Base-by-base conservation (phyloP, 2,329 filamentous ascomycete species). In the Microcera coccophila region DNA sequence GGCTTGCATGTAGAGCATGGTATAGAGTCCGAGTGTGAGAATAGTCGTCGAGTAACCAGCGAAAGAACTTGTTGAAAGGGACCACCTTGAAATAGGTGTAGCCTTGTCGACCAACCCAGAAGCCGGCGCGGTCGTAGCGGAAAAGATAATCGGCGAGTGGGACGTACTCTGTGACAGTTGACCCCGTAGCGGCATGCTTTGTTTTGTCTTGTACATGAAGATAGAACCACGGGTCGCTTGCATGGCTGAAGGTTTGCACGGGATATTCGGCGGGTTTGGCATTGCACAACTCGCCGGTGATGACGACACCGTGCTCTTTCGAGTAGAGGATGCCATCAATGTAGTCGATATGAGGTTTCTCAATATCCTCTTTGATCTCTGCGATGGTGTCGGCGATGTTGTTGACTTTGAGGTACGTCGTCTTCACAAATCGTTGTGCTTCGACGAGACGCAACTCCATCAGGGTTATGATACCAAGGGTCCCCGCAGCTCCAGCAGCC, bases 171-270 rank as follows among this genome's bases (percentile, higher is more conserved):
- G 71, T 61, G 5, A 51, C 11, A 2, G 24, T 32, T n/a, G n/a
- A n/a, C n/a, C n/a, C n/a, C 3, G 28, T 49, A 0, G 20, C 44
- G 3, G 48, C 54, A 4, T 46, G 59, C 10, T 54, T 47, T 20
- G 9, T 35, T 8, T 9, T 11, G 0, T 69, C 62, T 46, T 61
- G 53, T 1, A 77, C 83, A 50, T 85, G 84, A 3, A 88, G 66
- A 45, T 87, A 89, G 58, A 87, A 87, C 86, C 85, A 90, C 0
- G 82, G 79, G 50, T 90, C 85, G 4, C 61, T 62, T 0, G 75
- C 66, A 10, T 75, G 68, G n/a, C 74, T 76, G 61, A 87, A 85
- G 0, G 59, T 68, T 18, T 64, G 66, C 1, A 66, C 53, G 33
- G 58, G 59, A 3, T 49, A 45, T 1, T 60, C 64, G 0, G 58